These are phyloP conservation scores for Neonectria ditissima DNA, from an alignment of 2,329 filamentous ascomycete genomes.

Conservation along the genomic window DNA sequence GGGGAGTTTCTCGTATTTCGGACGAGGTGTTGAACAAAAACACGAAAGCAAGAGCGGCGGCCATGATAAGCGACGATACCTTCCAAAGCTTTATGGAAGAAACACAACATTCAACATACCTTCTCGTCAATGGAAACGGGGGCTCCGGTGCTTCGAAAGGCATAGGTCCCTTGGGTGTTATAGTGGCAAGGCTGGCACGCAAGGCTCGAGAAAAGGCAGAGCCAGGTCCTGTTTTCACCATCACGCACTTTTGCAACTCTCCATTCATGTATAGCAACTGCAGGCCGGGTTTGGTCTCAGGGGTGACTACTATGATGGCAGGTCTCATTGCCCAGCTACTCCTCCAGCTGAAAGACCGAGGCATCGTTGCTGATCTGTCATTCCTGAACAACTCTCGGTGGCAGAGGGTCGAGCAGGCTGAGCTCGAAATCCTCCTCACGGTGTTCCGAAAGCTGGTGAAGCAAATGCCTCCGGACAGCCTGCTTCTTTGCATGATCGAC, in stretches of 20 bases:
- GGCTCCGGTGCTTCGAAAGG: slow-evolving; percentile 15
- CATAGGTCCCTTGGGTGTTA: slow-evolving; percentile 13
- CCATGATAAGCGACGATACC: not conserved
- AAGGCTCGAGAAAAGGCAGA: not conserved
- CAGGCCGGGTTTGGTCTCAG: too few species aligned
- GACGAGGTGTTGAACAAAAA: not conserved
- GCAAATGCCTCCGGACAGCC: not conserved
- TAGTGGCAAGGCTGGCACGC: slow-evolving; percentile 10
- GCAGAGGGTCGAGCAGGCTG: not conserved
- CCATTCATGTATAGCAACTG: too few species aligned
- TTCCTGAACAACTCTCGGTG: not conserved
- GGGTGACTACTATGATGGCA: not conserved
- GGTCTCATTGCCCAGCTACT: slow-evolving; percentile 2
- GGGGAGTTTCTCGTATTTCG: not conserved
- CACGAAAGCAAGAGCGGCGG: slow-evolving; percentile 2
- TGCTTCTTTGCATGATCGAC: slow-evolving; percentile 8
- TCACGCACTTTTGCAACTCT: slow-evolving; percentile 8
- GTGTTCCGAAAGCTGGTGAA: not conserved
- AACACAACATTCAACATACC: not conserved
- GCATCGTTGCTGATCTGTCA: not conserved
- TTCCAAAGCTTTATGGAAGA: slow-evolving; percentile 9
- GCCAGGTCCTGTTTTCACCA: not conserved
- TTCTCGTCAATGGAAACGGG: slow-evolving; percentile 21
- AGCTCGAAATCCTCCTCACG: not conserved
- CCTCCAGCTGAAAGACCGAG: not conserved